These are phyloP conservation scores for Penicillium pulvis DNA, from an alignment of 495 filamentous ascomycete species.

Conservation along the genomic window DNA sequence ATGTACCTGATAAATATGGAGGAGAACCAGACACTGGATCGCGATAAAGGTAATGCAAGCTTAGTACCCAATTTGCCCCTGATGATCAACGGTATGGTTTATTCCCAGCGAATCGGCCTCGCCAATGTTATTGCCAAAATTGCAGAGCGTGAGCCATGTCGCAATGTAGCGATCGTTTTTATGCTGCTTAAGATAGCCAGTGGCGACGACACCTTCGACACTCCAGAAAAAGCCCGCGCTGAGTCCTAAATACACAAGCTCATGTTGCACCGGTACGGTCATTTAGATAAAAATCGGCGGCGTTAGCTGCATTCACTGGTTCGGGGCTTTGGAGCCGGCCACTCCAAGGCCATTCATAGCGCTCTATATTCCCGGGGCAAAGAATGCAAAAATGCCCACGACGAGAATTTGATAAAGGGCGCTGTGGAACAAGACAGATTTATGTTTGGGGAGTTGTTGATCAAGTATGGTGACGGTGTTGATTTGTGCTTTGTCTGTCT, in stretches of 20 bases:
- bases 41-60: conserved; percentile 56
- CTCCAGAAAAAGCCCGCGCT: neutral
- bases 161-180: conserved; percentile 56
- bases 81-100: conserved; percentile 47
- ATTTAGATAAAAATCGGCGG: too few species aligned
- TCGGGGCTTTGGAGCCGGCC: too few species aligned
- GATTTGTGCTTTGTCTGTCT: too few species aligned
- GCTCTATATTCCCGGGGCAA: too few species aligned
- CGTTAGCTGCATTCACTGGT: too few species aligned
- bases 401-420: too few species aligned
- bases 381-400: too few species aligned
- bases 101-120: conserved; percentile 54
- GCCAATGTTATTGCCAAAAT: conserved; percentile 56
- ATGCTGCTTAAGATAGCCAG: conserved; percentile 49
- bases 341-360: too few species aligned
- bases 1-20: too few species aligned
- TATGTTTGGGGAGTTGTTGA: too few species aligned
- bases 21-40: conserved; percentile 49
- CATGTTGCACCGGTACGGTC: neutral
- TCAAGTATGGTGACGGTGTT: too few species aligned
- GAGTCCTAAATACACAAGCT: neutral
- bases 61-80: conserved; percentile 53
- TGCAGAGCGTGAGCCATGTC: conserved; percentile 57
- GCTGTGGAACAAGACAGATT: too few species aligned
- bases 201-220: neutral